Evolutionary conservation across 148 eudicot species (phyloP), one percentile per base, ranked within the genome.

Genomic region (Heliosperma pusillum): DNA sequence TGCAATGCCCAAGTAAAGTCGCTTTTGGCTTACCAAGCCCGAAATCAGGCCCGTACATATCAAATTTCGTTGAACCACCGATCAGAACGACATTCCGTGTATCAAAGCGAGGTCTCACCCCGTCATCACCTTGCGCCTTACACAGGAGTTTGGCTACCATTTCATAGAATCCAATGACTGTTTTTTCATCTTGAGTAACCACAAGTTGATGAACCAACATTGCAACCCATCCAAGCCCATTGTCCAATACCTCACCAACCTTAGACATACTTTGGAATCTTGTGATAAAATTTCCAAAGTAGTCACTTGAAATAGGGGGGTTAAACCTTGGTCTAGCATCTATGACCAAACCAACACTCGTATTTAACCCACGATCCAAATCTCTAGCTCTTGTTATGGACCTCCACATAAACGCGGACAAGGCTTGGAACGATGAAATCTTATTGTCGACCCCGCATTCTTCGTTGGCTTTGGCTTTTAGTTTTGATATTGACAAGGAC

Each of bases 351-450:
- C 86, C 19, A 57, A 87, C 90, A 78, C 89, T 82, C 17, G 96
- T 92, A 76, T 77, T 72, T 36, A 88, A 83, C 1, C 10, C 40
- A 0, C 36, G 74, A 0, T 78, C 42, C 6, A 88, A 63, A 0
- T 81, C 79, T 62, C 97, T 76, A 6, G 93, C 91, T 21, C 90
- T 86, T 0, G 91, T 90, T 36, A 92, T 89, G 11, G 89, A 79
- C 21, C 92, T 78, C 98, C 96, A 90, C 22, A 93, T 71, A 76
- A 85, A 86, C 40, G 88, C 96, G 29, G 82, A 66, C 1, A 93
- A 80, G 10, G 98, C 91, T 58, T 90, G 96, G 59, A 90, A 93
- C 0, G 96, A 90, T 0, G 98, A 93, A 13, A 90, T 88, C 74
- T 68, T 36, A 20, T 21, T 87, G 17, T 47, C 2, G 10, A 27